Evolutionary conservation across 345 rosid genomes (phyloP), one percentile per base, ranked within the genome.

Genomic region (Firmiana major): DNA sequence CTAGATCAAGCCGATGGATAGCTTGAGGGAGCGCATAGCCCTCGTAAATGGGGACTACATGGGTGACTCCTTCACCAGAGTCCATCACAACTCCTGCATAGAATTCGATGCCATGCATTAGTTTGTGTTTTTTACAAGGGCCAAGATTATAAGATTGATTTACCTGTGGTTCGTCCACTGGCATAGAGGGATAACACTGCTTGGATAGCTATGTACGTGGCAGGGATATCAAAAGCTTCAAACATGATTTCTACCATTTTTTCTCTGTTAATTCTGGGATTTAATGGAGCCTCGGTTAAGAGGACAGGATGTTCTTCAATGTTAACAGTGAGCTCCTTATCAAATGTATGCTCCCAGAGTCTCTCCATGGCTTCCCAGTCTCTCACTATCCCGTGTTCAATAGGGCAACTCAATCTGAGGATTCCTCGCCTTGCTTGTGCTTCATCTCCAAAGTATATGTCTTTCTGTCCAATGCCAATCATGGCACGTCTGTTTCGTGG

Each of bases 291-390:
- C 72, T 79, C 82, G 1, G 84, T 81, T 40, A 81, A 65, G 51
- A 84, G 84, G 19, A 81, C 84, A 31, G 81, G 81, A 24, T 84
- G 84, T 54, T 79, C 73, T 43, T 81, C 75, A 0, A 65, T 57
- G 63, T 74, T 24, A 26, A 84, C 77, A 1, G 79, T 43, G 34
- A 83, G 78, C 63, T 83, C 80, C 12, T 66, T 64, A 7, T 77
- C 73, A 28, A 70, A 70, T 16, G 59, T 28, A 49, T 66, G 74
- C 11, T 74, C 77, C 85, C 85, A 83, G 40, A 74, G 48, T 68
- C 76, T 78, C 75, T 78, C 83, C 79, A 75, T 78, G 12, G 63
- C 83, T 9, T 83, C 86, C 86, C 81, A 78, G 16, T 75, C 63
- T 76, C 42, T 70, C 0, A 48, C 59, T 49, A 49, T 48, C 67